A percentile compares a stretch with the other conserved stretches of the same genome.
Conservation (phyloP, 345 rosid species). For the Heritiera fomes region DNA sequence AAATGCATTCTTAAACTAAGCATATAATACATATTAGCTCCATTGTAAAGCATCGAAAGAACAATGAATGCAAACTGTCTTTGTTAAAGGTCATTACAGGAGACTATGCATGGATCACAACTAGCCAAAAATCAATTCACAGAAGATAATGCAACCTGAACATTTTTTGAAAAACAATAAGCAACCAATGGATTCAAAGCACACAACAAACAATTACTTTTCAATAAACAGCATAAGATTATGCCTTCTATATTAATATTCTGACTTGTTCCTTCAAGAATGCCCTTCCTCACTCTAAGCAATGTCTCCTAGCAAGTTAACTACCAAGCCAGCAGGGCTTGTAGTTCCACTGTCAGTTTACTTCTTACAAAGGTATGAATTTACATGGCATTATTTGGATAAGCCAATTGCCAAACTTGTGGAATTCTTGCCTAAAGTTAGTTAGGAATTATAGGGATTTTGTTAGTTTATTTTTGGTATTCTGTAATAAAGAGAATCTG, state of each 20-base stretch:
- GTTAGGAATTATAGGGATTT: too few species aligned
- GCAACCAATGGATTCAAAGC: neutral
- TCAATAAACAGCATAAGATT: neutral
- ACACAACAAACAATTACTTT: neutral
- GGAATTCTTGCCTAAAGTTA: neutral
- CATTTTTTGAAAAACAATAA: neutral
- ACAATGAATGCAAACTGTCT: neutral
- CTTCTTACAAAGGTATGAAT: constrained; percentile 1
- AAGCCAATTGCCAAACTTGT: neutral
- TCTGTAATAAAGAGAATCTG: too few species aligned
- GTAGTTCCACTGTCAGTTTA: neutral
- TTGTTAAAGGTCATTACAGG: neutral
- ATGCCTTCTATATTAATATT: too few species aligned
- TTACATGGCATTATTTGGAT: neutral
- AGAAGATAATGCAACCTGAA: neutral
- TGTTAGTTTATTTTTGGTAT: too few species aligned
- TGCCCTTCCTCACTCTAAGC: neutral
- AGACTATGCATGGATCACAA: neutral
- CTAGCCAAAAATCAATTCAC: neutral
- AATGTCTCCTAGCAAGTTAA: constrained; percentile 2
- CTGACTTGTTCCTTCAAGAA: neutral
- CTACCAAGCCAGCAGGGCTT: neutral
- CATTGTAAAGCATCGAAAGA: neutral
- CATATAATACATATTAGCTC: neutral
- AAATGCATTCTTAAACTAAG: neutral